Base-by-base conservation (phyloP, 495 filamentous ascomycete genomes). In the Ascobolus immersus region DNA sequence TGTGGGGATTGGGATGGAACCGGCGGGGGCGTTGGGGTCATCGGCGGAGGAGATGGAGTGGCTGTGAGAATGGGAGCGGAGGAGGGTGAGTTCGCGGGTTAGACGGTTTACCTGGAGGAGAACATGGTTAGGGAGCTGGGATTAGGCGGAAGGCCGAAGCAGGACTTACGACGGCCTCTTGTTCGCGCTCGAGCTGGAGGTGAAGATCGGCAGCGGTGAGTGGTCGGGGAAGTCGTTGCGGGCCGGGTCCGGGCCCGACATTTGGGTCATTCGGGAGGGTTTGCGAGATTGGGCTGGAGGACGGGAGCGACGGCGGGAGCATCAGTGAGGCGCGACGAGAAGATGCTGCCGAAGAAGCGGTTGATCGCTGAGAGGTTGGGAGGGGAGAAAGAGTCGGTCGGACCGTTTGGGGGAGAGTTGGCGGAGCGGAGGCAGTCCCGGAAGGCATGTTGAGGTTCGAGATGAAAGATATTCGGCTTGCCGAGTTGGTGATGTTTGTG, bases 151-250 rank as follows among this genome's bases (percentile, higher is more conserved):
- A 26, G 12, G n/a, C n/a, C n/a, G n/a, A n/a, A n/a, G 4, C 6
- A 18, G n/a, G 22, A 56, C 66, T 35, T 62, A 84, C 82, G 45
- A 91, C 71, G n/a, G 77, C 73, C 51, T 93, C 82, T 47, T 93
- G 82, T 45, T 91, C 82, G 47, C 82, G 79, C 55, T 93, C 82
- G 23, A 90, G 59, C 51, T 82, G 67, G 40, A 73, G 54, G 53
- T 91, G 79, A 24, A 93, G 57, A 47, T 91, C 82, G 2, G 76
- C 76, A 7, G 79, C 71, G 0, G 82, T 90, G 39, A 90, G 51
- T 0, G 80, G 82, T 30, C 76, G 64, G 0, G 81, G 79, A 42
- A 84, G 80, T 43, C 82, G 69, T 40, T 80, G 37, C 39, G 65
- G 79, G 13, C 63, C 79, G 52, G 73, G 71, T 3, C 68, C 69